phyloP scores from a whole-genome alignment of 2,329 filamentous ascomycete genomes.

The Sarocladium oryzae region DNA sequence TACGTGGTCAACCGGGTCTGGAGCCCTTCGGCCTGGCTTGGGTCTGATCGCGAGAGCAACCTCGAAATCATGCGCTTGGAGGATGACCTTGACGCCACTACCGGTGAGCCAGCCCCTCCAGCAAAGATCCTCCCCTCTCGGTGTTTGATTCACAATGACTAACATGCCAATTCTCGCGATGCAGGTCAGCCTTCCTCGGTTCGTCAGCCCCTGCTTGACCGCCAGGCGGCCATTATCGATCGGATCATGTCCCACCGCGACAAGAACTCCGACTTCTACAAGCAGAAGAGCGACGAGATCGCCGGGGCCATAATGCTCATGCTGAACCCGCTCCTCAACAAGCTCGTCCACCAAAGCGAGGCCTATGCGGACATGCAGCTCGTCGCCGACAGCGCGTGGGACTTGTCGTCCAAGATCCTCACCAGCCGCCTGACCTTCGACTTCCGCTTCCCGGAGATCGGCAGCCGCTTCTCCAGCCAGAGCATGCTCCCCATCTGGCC shows the following conservation, averaged over 20 bases:
- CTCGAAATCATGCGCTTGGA: conserved; percentile 29
- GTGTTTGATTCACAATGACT: background rate
- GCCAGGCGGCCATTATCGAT: conserved; percentile 30
- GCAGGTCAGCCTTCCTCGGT: conserved; percentile 27
- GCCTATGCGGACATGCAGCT: conserved; percentile 36
- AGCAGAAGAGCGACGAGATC: conserved; percentile 33
- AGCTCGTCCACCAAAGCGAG: conserved; percentile 21
- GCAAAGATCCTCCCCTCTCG: too few relatives aligned
- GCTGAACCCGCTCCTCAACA: conserved; percentile 33
- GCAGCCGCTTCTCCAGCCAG: conserved; percentile 40
- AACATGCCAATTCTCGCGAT: background rate
- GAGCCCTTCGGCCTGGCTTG: conserved; percentile 32
- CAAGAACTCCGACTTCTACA: conserved; percentile 23
- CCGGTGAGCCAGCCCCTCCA: conserved; percentile 17
- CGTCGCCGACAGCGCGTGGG: conserved; percentile 36
- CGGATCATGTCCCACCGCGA: conserved; percentile 28
- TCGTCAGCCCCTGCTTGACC: conserved; percentile 34
- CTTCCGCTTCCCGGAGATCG: conserved; percentile 44
- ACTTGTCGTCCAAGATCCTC: conserved; percentile 41
- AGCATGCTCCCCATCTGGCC: conserved; percentile 42
- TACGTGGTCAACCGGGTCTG: conserved; percentile 36
- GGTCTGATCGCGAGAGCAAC: conserved; percentile 28
- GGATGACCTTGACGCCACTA: conserved; percentile 24
- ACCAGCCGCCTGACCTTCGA: conserved; percentile 37
- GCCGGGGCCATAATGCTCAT: conserved; percentile 30